A percentile compares a stretch with the other conserved stretches of the same genome.
These are phyloP conservation scores for Chlamydomonas eustigma DNA, from an alignment of 139 green algal species.

Conservation along the genomic window DNA sequence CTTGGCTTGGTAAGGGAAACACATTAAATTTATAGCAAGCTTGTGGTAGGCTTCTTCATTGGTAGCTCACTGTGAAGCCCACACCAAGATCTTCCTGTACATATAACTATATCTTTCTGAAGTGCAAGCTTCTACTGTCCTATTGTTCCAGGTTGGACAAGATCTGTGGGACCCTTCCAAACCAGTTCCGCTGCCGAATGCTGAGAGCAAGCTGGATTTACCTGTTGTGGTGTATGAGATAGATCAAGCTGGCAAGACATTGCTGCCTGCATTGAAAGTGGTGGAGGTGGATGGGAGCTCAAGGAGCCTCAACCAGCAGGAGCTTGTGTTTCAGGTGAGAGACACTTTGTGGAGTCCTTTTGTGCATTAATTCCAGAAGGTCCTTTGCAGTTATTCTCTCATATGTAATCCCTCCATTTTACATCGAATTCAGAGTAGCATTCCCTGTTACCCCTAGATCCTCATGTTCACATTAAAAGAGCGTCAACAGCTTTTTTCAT, in stretches of 20 bases:
- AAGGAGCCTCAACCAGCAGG: slow-evolving; percentile 33
- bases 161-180: slow-evolving; percentile 8
- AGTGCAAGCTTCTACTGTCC: background rate
- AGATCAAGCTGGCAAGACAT: slow-evolving; percentile 15
- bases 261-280: slow-evolving; percentile 32
- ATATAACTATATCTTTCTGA: background rate
- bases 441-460: too few relatives aligned
- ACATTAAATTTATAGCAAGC: background rate
- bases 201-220: background rate
- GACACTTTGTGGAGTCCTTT: too few relatives aligned
- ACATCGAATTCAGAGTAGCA: too few relatives aligned
- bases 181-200: background rate
- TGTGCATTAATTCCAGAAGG: too few relatives aligned
- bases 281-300: background rate
- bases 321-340: slow-evolving; percentile 34
- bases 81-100: background rate
- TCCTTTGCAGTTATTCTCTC: too few relatives aligned
- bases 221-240: slow-evolving; percentile 45
- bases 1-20: slow-evolving; percentile 41
- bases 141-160: background rate
- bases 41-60: background rate
- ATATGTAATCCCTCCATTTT: too few relatives aligned
- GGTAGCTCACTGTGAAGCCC: background rate
- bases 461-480: too few relatives aligned
- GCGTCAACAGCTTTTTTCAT: too few relatives aligned